Percentiles rank a stretch among this genome's conserved stretches.
Conservation (phyloP, 768 basidiomycete species). For the Phylloporus rhodoxanthus region DNA sequence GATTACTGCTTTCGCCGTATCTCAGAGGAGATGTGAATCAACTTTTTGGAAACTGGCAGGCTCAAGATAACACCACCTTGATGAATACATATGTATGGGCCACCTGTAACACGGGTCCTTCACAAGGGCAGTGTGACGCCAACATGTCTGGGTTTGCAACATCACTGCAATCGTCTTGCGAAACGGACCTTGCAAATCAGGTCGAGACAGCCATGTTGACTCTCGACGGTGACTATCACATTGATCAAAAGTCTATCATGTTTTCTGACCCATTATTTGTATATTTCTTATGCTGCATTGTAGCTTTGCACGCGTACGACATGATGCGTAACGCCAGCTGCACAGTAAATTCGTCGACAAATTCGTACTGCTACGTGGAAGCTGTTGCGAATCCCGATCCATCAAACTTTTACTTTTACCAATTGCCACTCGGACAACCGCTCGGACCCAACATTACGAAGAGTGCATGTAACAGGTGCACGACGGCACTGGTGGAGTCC, state of each 20-base stretch:
- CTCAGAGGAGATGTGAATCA: constrained; percentile 1
- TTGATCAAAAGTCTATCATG: neutral
- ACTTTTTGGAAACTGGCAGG: constrained; percentile 37
- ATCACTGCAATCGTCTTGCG: constrained; percentile 46
- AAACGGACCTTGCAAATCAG: constrained; percentile 45
- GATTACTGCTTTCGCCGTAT: constrained; percentile 16
- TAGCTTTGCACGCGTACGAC: constrained; percentile 58
- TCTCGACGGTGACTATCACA: constrained; percentile 43
- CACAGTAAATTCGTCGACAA: constrained; percentile 46
- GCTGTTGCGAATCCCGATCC: constrained; percentile 54
- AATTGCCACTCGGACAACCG: constrained; percentile 52
- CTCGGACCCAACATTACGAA: constrained; percentile 43
- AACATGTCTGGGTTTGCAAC: constrained; percentile 65
- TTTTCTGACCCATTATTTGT: neutral
- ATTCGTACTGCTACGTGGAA: constrained; percentile 69
- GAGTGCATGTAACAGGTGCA: constrained; percentile 61
- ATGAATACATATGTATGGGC: constrained; percentile 73
- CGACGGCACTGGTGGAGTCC: constrained; percentile 48
- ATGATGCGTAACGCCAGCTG: constrained; percentile 62
- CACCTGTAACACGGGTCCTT: constrained; percentile 61
- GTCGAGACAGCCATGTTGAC: constrained; percentile 51
- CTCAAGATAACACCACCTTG: constrained; percentile 53
- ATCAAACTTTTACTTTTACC: constrained; percentile 69
- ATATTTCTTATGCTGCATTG: neutral
- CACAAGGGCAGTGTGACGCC: constrained; percentile 46